Conservation (phyloP, 345 rosid genomes). For the Gossypium anomalum region DNA sequence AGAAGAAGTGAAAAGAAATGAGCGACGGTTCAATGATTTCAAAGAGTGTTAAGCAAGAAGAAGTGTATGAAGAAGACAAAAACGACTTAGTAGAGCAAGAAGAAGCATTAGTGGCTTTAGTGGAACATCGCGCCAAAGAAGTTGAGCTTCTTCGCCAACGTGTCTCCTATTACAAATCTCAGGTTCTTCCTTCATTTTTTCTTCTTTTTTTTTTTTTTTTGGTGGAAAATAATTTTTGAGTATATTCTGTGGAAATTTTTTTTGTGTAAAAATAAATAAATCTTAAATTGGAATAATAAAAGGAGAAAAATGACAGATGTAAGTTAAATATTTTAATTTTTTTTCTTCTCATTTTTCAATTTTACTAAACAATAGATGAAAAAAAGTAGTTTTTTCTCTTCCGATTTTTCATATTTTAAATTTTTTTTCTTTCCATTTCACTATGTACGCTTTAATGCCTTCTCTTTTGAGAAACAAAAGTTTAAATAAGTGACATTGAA, state of each 20-base stretch:
- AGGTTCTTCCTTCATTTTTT: constrained; percentile 34
- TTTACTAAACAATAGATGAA: too few relatives aligned
- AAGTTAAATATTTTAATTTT: too few relatives aligned
- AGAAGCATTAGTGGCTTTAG: constrained; percentile 62
- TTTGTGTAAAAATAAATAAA: too few relatives aligned
- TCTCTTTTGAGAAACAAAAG: neutral
- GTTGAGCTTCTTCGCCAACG: constrained; percentile 59
- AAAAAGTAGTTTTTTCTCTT: too few relatives aligned
- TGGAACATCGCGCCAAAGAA: constrained; percentile 66
- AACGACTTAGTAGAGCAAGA: constrained; percentile 51
- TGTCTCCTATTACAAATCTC: constrained; percentile 60
- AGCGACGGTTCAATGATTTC: constrained; percentile 1
- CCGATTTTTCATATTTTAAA: too few relatives aligned
- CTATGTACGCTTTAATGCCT: neutral
- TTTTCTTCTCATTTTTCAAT: too few relatives aligned
- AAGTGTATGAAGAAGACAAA: constrained; percentile 16
- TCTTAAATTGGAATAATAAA: too few relatives aligned
- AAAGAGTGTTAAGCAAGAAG: constrained; percentile 23
- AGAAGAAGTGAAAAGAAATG: neutral
- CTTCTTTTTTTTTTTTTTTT: neutral
- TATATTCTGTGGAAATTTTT: too few relatives aligned
- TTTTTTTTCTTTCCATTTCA: too few relatives aligned
- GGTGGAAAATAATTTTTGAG: too few relatives aligned
- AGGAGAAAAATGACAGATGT: too few relatives aligned
- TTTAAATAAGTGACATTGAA: neutral